Base-by-base conservation (phyloP, 2,329 filamentous ascomycete genomes). In the Rosellinia necatrix region DNA sequence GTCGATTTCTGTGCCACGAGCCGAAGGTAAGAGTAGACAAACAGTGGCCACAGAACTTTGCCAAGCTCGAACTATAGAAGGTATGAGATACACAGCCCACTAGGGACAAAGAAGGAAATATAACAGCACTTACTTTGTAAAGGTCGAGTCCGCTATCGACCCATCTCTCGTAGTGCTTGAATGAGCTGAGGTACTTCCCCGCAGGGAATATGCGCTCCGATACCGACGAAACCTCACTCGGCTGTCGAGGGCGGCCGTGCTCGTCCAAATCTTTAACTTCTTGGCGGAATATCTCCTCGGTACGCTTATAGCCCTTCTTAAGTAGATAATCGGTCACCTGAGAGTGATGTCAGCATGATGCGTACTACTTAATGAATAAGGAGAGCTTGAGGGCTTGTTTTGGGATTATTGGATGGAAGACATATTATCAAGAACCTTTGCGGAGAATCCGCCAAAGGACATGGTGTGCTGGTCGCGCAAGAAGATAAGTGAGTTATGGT, bases 231-330 rank as follows among this genome's bases (percentile, higher is more conserved):
- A 91, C 88, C 59, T 91, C 88, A 15, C 84, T 83, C 49, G 79
- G 77, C 12, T 76, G 74, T 43, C 93, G 82, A 2, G 91, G 90
- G 56, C 89, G 85, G 7, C 92, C 92, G 71, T 92, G 90, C 19
- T 88, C 82, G 53, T 93, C 90, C 37, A 94, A 81, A 64, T 92
- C 87, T 21, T 90, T 87, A 1, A 92, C 96, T 73, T 99, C 94
- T 72, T 91, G 89, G 38, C 94, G 86, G 49, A 99, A 90, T 71
- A 94, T 90, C 17, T 93, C 90, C 73, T 99, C 94, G 1, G 94
- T 97, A 21, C 89, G 84, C 50, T 87, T 92, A 74, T 97, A 99
- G 0, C 94, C 94, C 64, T 97, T 92, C 73, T 99, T 99, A 2
- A 92, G 85, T 1, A 99, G 81, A 72, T 99, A 99, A 66, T 99